Evolutionary conservation across 192 early-diverging fungal species (phyloP).

Genomic region (Borealophlyctis nickersoniae): DNA sequence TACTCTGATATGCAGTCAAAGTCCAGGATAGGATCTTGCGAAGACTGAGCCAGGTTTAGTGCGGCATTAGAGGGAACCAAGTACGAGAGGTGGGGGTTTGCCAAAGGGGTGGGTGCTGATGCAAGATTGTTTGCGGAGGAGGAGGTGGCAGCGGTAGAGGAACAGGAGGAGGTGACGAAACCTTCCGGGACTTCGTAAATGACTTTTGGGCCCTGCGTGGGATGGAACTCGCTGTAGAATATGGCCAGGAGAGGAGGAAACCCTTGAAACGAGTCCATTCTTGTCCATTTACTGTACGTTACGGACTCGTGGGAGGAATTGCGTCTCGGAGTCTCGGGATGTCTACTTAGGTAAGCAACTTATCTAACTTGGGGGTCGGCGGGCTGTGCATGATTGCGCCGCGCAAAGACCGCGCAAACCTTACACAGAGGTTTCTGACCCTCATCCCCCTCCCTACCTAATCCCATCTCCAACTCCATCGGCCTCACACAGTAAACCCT

Average conservation of each 20-base stretch:
- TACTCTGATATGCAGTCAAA: conserved; percentile 79
- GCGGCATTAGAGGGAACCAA: neutral
- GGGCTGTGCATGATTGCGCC: too few relatives aligned
- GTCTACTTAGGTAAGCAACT: too few relatives aligned
- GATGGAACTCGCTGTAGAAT: conserved; percentile 81
- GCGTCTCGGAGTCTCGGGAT: too few relatives aligned
- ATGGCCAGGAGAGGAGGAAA: conserved; percentile 73
- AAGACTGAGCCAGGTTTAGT: conserved; percentile 11
- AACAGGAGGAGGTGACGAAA: conserved; percentile 44
- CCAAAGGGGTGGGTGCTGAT: neutral
- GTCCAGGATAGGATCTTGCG: conserved; percentile 39
- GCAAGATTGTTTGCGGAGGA: neutral
- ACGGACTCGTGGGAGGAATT: too few relatives aligned
- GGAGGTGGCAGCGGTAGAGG: conserved; percentile 8
- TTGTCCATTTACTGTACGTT: too few relatives aligned
- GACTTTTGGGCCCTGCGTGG: conserved; percentile 70
- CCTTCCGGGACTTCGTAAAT: conserved; percentile 75
- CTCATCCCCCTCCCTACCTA: too few relatives aligned
- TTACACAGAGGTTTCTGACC: too few relatives aligned
- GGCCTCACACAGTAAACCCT: too few relatives aligned
- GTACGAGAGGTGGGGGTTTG: neutral
- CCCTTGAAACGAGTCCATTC: conserved; percentile 39
- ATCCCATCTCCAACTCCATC: too few relatives aligned
- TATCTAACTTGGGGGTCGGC: too few relatives aligned
- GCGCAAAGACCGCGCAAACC: too few relatives aligned